Base-by-base conservation (phyloP, 2,329 filamentous ascomycete species). In the Diplocarpon mali region DNA sequence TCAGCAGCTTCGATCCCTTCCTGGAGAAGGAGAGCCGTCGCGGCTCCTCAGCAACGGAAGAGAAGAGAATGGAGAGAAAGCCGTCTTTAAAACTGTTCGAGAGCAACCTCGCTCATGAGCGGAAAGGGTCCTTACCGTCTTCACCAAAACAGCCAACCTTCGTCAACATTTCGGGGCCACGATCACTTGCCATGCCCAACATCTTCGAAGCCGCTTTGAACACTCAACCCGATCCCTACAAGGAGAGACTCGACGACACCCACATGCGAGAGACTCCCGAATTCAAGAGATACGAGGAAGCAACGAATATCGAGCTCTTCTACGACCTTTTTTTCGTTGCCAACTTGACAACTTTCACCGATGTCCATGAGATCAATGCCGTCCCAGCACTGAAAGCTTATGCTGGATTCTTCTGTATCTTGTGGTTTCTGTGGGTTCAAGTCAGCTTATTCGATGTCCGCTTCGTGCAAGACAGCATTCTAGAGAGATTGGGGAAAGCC, bases 311-410 rank as follows among this genome's bases (percentile, higher is more conserved):
- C 20, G 53, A 57, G 54, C 62, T 78, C 2, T 78, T 78, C 56
- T 78, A 73, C 53, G 75, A 78, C 57, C 62, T 78, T 0, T 78
- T 78, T 54, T 76, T 78, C 47, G 73, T 78, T 14, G 74, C 72
- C 15, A 78, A 78, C 50, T 57, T 79, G 28, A 72, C 73, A 2
- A 75, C 72, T 0, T 78, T 78, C 50, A 75, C 72, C 3, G 65
- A 65, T 8, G 65, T 68, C 4, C 69, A 75, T 51, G 70, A 75
- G 35, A 74, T 78, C 50, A 74, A 73, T 52, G 68, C 72, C 50
- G 43, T 62, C 13, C 15, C 40, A 9, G 55, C 29, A 54, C 68
- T 30, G 71, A 76, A 55, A 64, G 75, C 42, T 65, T 73, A 35
- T 75, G 73, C 58, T 69, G 78, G 55, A 62, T 69, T 34, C 64